Percentiles rank a stretch among this genome's conserved stretches.
Evolutionary conservation across 139 green algal species (phyloP).

Genomic region (Deuterostichococcus epilithicus): DNA sequence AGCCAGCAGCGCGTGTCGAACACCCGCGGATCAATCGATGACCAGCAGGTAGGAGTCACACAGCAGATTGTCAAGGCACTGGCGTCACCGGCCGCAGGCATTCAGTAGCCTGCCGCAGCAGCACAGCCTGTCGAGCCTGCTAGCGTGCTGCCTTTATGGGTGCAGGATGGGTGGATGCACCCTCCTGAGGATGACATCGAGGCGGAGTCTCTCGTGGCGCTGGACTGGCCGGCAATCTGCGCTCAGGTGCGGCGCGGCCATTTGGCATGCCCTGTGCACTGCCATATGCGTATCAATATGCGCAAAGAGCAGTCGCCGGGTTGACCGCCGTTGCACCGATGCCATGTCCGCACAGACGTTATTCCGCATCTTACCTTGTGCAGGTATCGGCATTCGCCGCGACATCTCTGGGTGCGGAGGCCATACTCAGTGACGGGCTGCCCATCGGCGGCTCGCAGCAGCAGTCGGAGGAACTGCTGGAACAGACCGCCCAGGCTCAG

Average conservation of each 20-base stretch:
- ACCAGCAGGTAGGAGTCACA: too few species aligned
- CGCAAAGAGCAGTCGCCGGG: not conserved
- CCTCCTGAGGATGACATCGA: not conserved
- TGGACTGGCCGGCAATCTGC: constrained; percentile 71
- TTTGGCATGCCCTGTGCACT: too few species aligned
- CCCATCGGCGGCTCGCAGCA: constrained; percentile 40
- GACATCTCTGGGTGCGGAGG: constrained; percentile 62
- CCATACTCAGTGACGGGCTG: constrained; percentile 15
- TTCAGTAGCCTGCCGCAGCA: too few species aligned
- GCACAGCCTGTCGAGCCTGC: too few species aligned
- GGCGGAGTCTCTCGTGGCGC: constrained; percentile 47
- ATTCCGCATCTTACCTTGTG: not conserved
- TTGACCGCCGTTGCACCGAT: too few species aligned
- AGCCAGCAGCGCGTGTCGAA: too few species aligned
- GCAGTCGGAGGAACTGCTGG: constrained; percentile 60
- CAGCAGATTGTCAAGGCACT: too few species aligned
- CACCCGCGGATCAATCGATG: too few species aligned
- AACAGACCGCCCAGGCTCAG: constrained; percentile 66
- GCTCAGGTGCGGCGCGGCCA: constrained; percentile 21
- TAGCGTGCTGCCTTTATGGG: too few species aligned
- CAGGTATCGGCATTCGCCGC: constrained; percentile 72
- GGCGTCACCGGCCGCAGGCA: too few species aligned
- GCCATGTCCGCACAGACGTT: too few species aligned
- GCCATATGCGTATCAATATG: not conserved
- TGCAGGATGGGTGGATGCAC: too few species aligned